Conservation (phyloP, 2,329 filamentous ascomycete genomes). For the Ilyonectria robusta region DNA sequence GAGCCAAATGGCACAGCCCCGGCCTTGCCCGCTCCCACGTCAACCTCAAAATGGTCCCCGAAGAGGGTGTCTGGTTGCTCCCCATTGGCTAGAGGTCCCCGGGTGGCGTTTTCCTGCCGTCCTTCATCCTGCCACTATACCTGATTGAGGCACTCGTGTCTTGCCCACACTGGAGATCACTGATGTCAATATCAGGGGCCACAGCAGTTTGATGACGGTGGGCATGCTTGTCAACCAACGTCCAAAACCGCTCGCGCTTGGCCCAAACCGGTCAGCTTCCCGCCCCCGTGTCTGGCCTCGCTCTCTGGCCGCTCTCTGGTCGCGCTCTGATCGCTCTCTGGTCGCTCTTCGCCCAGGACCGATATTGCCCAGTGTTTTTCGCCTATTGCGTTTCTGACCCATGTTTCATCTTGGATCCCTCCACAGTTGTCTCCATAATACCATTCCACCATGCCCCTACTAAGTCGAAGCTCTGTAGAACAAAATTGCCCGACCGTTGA, state of each 20-base stretch:
- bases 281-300: slow-evolving; percentile 11
- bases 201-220: slow-evolving; percentile 34
- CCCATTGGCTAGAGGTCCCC: slow-evolving; percentile 38
- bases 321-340: slow-evolving; percentile 5
- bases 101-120: slow-evolving; percentile 23
- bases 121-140: slow-evolving; percentile 34
- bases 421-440: slow-evolving; percentile 38
- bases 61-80: slow-evolving; percentile 29
- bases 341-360: not conserved
- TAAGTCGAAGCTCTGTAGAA: slow-evolving; percentile 41
- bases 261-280: slow-evolving; percentile 24
- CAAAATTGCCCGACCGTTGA: slow-evolving; percentile 30
- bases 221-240: slow-evolving; percentile 38
- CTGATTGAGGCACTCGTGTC: slow-evolving; percentile 43
- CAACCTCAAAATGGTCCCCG: slow-evolving; percentile 15
- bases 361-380: slow-evolving; percentile 14
- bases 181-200: slow-evolving; percentile 42
- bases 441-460: slow-evolving; percentile 33
- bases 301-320: not conserved
- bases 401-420: slow-evolving; percentile 43
- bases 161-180: slow-evolving; percentile 41
- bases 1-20: slow-evolving; percentile 44
- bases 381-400: slow-evolving; percentile 20
- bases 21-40: slow-evolving; percentile 39
- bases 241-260: slow-evolving; percentile 30